phyloP scores from a whole-genome alignment of 805 yeast species.

The Starmerella apis region DNA sequence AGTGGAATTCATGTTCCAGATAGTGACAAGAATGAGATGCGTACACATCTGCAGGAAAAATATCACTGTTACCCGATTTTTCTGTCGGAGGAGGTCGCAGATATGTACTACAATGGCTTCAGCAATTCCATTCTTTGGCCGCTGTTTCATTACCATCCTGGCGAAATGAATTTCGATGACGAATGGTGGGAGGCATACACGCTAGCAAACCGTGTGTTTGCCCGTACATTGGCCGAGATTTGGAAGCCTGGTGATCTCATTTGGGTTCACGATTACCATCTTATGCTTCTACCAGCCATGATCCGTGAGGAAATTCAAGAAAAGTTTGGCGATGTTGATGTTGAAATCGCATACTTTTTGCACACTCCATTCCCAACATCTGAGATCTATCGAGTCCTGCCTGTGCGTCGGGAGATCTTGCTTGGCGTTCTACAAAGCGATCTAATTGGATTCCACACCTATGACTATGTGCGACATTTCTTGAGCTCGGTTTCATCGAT shows the following conservation, averaged over 20 bases:
- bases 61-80: conserved; percentile 88
- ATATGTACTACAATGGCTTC: conserved; percentile 92
- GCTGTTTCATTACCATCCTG: conserved; percentile 95
- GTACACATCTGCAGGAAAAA: conserved; percentile 56
- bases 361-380: conserved; percentile 98
- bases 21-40: conserved; percentile 58
- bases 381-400: conserved; percentile 89
- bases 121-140: conserved; percentile 96
- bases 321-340: conserved; percentile 37
- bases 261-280: conserved; percentile 97
- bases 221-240: conserved; percentile 56
- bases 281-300: conserved; percentile 90
- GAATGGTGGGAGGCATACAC: conserved; percentile 96
- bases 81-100: conserved; percentile 80
- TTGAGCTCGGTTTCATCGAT: conserved; percentile 79
- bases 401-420: conserved; percentile 86
- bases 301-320: conserved; percentile 49
- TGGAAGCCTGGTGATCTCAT: conserved; percentile 76
- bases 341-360: conserved; percentile 81
- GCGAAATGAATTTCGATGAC: conserved; percentile 97
- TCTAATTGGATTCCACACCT: conserved; percentile 95
- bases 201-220: conserved; percentile 79
- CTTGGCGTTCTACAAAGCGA: conserved; percentile 90
- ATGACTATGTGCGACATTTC: conserved; percentile 95
- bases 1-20: conserved; percentile 78